Percentiles rank a stretch among this genome's conserved stretches.
phyloP scores from a whole-genome alignment of 441 rosid species.

The Euphorbia schlechtendalii region DNA sequence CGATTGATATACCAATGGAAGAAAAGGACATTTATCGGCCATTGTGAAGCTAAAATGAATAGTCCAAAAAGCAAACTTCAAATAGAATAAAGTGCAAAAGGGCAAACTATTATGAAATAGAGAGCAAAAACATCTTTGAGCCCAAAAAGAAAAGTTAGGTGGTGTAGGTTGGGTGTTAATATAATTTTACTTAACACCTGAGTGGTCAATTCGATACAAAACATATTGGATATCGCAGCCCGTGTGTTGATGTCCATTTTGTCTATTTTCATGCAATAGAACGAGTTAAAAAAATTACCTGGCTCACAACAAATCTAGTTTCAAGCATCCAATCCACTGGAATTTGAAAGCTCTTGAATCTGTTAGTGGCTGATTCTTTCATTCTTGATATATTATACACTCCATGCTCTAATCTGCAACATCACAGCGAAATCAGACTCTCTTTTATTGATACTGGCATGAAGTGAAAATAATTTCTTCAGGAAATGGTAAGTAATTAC shows the following conservation, averaged over 20 bases:
- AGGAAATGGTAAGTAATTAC: slow-evolving; percentile 14
- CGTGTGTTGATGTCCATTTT: background rate
- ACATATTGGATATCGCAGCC: background rate
- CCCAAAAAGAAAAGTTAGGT: too few relatives aligned
- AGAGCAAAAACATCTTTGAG: too few relatives aligned
- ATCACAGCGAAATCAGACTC: background rate
- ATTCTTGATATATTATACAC: slow-evolving; percentile 80
- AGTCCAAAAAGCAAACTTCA: too few relatives aligned
- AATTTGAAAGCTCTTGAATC: slow-evolving; percentile 61
- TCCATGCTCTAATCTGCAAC: slow-evolving; percentile 76
- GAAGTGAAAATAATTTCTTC: background rate
- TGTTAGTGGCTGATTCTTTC: slow-evolving; percentile 71
- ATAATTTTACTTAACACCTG: background rate
- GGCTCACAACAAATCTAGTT: slow-evolving; percentile 67
- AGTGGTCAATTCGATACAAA: background rate
- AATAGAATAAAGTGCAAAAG: too few relatives aligned
- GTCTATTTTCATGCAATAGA: background rate
- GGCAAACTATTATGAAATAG: too few relatives aligned
- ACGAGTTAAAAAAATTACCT: slow-evolving; percentile 35
- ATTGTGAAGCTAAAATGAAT: too few relatives aligned
- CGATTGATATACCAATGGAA: too few relatives aligned
- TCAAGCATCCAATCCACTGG: slow-evolving; percentile 95
- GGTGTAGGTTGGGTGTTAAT: background rate
- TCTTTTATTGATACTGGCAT: background rate
- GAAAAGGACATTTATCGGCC: too few relatives aligned